phyloP scores from a whole-genome alignment of 192 early-diverging fungal genomes.

The Coemansia brasiliensis region DNA sequence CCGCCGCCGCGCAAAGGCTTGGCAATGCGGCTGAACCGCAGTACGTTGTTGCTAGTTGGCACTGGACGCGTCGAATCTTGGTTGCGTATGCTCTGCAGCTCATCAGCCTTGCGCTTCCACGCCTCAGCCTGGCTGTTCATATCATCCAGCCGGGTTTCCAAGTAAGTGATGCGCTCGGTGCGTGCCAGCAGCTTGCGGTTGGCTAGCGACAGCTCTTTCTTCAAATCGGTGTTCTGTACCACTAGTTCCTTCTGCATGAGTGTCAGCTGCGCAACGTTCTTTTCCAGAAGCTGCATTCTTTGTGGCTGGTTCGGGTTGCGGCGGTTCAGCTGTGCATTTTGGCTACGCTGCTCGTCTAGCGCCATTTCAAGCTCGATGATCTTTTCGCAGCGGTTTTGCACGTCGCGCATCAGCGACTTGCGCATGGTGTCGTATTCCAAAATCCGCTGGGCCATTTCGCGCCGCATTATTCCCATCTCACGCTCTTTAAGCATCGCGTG shows the following conservation, averaged over 20 bases:
- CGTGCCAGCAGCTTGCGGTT: constrained; percentile 91
- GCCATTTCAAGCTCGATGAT: constrained; percentile 97
- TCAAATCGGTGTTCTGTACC: constrained; percentile 92
- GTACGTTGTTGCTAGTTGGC: constrained; percentile 29
- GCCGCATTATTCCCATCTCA: constrained; percentile 55
- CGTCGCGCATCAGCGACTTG: constrained; percentile 96
- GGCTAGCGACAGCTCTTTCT: constrained; percentile 87
- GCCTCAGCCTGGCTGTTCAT: constrained; percentile 82
- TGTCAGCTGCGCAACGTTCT: constrained; percentile 95
- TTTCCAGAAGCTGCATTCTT: constrained; percentile 97
- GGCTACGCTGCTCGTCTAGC: constrained; percentile 93
- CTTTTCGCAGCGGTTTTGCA: constrained; percentile 97
- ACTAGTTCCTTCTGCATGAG: constrained; percentile 95
- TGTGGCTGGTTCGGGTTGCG: constrained; percentile 86
- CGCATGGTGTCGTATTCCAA: constrained; percentile 97
- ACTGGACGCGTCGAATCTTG: constrained; percentile 19
- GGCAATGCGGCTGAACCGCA: constrained; percentile 76
- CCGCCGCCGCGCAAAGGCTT: constrained; percentile 90
- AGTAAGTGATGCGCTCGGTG: constrained; percentile 90
- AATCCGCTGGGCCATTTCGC: constrained; percentile 66
- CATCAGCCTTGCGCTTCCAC: constrained; percentile 66
- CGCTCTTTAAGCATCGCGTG: constrained; percentile 57
- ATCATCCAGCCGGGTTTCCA: constrained; percentile 76
- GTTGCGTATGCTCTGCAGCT: constrained; percentile 56
- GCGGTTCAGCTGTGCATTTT: constrained; percentile 84